Percentiles rank a stretch among this genome's conserved stretches.
phyloP scores from a whole-genome alignment of 2,329 filamentous ascomycete species.

The Fusarium robinianum region DNA sequence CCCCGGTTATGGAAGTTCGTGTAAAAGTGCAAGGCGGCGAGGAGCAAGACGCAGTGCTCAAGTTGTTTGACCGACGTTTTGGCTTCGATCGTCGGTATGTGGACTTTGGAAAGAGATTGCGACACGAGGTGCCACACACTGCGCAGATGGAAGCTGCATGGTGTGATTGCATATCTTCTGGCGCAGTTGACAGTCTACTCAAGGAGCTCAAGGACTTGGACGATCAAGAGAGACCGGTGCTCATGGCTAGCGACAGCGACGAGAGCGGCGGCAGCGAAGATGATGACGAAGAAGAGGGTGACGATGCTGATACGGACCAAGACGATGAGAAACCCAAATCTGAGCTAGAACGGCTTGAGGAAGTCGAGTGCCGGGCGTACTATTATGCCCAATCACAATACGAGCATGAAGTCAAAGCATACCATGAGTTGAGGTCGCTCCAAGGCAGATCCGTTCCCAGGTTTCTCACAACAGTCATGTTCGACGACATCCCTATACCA shows the following conservation, averaged over 20 bases:
- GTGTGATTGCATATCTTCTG: not conserved
- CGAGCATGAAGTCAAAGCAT: not conserved
- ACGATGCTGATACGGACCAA: not conserved
- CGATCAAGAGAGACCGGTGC: not conserved
- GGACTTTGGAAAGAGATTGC: not conserved
- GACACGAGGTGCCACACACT: not conserved
- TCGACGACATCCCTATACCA: not conserved
- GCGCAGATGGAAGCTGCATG: not conserved
- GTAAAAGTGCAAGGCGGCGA: not conserved
- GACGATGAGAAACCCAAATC: not conserved
- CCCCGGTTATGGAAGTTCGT: not conserved
- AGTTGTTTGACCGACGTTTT: not conserved
- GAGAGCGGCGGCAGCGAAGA: not conserved
- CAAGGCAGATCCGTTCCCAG: conserved; percentile 1
- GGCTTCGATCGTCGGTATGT: not conserved
- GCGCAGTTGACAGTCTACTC: not conserved
- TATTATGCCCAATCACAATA: not conserved
- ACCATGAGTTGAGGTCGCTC: not conserved
- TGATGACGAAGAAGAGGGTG: not conserved
- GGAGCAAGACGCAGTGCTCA: not conserved
- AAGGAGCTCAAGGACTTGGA: not conserved
- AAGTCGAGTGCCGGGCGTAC: not conserved
- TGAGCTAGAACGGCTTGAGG: not conserved
- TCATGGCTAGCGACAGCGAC: not conserved
- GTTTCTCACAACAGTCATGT: not conserved